phyloP scores from a whole-genome alignment of 2,329 filamentous ascomycete species.

The Aureobasidium sp. region DNA sequence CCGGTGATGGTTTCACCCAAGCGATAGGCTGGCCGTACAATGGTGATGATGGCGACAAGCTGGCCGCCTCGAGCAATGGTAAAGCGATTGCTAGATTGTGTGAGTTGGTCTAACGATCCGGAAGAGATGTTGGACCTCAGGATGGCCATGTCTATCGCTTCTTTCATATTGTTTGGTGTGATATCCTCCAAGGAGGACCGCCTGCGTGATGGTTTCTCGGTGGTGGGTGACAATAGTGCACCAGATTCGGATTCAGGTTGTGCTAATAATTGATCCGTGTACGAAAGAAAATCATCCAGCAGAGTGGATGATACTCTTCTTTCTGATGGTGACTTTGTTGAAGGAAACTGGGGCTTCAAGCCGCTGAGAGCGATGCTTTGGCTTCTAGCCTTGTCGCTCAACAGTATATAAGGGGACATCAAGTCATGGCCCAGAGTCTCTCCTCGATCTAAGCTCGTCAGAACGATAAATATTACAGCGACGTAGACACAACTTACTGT shows the following conservation, averaged over 20 bases:
- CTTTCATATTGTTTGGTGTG: conserved; percentile 53
- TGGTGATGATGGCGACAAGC: conserved; percentile 81
- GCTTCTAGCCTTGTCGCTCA: conserved; percentile 68
- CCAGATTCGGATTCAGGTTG: conserved; percentile 46
- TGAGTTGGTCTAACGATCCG: conserved; percentile 3
- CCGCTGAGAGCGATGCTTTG: conserved; percentile 27
- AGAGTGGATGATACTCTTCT: conserved; percentile 34
- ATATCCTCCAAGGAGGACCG: conserved; percentile 40
- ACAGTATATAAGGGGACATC: conserved; percentile 84
- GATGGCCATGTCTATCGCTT: conserved; percentile 86
- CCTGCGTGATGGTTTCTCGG: conserved; percentile 23
- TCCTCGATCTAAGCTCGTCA: conserved; percentile 50
- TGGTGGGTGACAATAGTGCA: conserved; percentile 65
- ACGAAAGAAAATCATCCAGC: conserved; percentile 61
- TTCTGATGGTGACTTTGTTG: conserved; percentile 17
- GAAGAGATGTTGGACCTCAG: conserved; percentile 61
- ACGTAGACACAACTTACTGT: conserved; percentile 40
- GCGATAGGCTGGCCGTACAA: conserved; percentile 80
- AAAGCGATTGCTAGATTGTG: conserved; percentile 79
- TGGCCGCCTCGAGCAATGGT: conserved; percentile 90
- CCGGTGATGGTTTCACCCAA: conserved; percentile 81
- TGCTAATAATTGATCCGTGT: conserved; percentile 66
- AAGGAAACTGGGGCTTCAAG: conserved; percentile 14
- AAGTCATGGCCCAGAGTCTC: conserved; percentile 88
- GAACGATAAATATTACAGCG: background rate